Evolutionary conservation across 2,329 filamentous ascomycete species (phyloP), one percentile per base, ranked within the genome.

Genomic region (Chaetothyriales sp.): DNA sequence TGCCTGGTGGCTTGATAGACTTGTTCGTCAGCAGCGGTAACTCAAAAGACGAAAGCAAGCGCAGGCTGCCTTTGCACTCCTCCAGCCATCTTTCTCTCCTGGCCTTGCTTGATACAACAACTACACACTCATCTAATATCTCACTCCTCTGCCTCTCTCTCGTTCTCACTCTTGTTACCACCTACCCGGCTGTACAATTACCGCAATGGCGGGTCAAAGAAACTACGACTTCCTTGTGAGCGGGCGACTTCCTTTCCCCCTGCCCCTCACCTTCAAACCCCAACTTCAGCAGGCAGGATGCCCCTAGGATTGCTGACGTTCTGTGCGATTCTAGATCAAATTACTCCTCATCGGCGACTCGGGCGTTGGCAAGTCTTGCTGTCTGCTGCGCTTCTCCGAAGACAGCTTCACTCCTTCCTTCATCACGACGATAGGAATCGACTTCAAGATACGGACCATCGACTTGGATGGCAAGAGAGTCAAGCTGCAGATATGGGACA

Each of bases 401-500:
- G 89, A 95, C 75, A 93, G 86, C 46, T 95, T 95, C 74, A 95
- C 89, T 49, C 89, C 89, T 44, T 94, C 87, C 62, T 95, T 95
- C 77, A 95, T 95, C 75, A 95, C 89, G 56, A 98, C 92, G 57
- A 98, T 98, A 71, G 92, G 92, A 61, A 96, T 98, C 74, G 92
- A 98, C 73, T 98, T 98, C 77, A 98, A 98, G 79, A 98, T 98
- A 68, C 81, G 92, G 60, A 98, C 92, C 59, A 98, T 98, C 73
- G 92, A 98, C 73, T 77, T 98, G 61, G 92, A 98, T 72, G 90
- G 90, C 67, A 98, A 98, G 80, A 80, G 90, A 57, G 92, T 98
- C 64, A 98, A 98, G 78, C 74, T 98, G 67, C 92, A 98, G 75
- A 98, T 98, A 72, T 98, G 92, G 92, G 92, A 98, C 66, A 98